phyloP scores from a whole-genome alignment of 179 eudicot species.

The Actinidia arguta region DNA sequence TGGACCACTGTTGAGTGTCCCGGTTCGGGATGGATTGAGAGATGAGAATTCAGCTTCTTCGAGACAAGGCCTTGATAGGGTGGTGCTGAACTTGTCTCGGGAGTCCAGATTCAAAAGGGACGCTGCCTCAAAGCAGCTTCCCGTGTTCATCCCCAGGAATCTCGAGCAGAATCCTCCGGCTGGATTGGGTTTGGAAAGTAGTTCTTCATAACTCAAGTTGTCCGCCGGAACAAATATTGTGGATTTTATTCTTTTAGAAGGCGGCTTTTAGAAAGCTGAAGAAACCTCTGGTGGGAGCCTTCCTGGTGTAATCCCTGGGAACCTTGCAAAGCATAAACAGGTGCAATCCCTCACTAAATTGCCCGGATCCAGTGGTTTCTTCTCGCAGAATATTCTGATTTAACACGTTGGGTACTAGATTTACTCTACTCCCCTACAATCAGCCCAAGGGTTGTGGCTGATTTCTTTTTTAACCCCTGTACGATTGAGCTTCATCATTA shows the following conservation, averaged over 20 bases:
- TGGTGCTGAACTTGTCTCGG: constrained; percentile 49
- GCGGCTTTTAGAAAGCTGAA: too few species aligned
- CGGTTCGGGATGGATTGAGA: constrained; percentile 49
- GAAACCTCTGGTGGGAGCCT: neutral
- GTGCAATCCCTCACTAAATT: neutral
- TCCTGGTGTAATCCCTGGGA: neutral
- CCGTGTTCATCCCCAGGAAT: constrained; percentile 74
- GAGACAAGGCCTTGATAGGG: constrained; percentile 61
- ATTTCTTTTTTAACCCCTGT: neutral
- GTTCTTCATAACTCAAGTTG: neutral
- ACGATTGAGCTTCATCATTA: constrained; percentile 8
- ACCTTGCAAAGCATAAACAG: constrained; percentile 23
- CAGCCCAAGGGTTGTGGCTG: neutral
- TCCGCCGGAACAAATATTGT: too few species aligned
- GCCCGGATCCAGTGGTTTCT: constrained; percentile 28
- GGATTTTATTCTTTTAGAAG: too few species aligned
- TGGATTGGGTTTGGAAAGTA: constrained; percentile 23
- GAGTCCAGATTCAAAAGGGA: constrained; percentile 82
- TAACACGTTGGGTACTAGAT: constrained; percentile 5
- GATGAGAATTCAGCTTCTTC: constrained; percentile 49
- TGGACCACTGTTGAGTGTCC: constrained; percentile 75
- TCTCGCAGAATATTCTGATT: constrained; percentile 5
- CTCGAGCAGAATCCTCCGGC: constrained; percentile 34
- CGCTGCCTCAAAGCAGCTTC: constrained; percentile 84
- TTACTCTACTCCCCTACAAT: neutral